Conservation (phyloP, 306 rosid genomes). For the Quercus rubra region DNA sequence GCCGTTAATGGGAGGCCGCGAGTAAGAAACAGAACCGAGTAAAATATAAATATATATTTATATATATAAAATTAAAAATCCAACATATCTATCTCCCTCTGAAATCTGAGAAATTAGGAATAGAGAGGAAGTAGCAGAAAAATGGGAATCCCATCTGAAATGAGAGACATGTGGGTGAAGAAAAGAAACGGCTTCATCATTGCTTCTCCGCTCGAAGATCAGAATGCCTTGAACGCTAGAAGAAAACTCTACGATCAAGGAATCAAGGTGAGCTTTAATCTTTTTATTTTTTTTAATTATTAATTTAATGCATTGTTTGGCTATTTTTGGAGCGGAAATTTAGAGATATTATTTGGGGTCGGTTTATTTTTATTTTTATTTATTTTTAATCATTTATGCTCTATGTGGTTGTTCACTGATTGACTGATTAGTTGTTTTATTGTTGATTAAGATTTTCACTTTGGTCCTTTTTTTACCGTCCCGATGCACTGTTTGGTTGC, state of each 20-base stretch:
- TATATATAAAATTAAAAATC: too few species aligned
- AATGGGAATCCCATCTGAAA: constrained; percentile 70
- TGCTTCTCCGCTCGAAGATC: constrained; percentile 73
- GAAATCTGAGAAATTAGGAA: neutral
- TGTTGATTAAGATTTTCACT: neutral
- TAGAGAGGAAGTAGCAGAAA: too few species aligned
- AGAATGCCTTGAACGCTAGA: constrained; percentile 40
- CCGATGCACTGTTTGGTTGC: neutral
- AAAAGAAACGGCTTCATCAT: constrained; percentile 33
- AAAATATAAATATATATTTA: too few species aligned
- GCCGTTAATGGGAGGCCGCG: too few species aligned
- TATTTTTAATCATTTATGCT: too few species aligned
- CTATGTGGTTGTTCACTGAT: too few species aligned
- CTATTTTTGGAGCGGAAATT: too few species aligned
- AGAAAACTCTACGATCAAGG: constrained; percentile 43
- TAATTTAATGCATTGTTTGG: neutral
- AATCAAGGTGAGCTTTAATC: constrained; percentile 36
- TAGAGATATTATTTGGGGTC: neutral
- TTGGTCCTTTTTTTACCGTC: neutral
- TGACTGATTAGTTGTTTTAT: neutral
- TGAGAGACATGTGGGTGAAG: constrained; percentile 49
- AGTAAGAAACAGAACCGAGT: too few species aligned
- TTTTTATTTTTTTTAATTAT: neutral
- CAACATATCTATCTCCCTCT: constrained; percentile 5
- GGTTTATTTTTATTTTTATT: neutral